Base-by-base conservation (phyloP, 129 eudicot genomes). In the Tagetes erecta region DNA sequence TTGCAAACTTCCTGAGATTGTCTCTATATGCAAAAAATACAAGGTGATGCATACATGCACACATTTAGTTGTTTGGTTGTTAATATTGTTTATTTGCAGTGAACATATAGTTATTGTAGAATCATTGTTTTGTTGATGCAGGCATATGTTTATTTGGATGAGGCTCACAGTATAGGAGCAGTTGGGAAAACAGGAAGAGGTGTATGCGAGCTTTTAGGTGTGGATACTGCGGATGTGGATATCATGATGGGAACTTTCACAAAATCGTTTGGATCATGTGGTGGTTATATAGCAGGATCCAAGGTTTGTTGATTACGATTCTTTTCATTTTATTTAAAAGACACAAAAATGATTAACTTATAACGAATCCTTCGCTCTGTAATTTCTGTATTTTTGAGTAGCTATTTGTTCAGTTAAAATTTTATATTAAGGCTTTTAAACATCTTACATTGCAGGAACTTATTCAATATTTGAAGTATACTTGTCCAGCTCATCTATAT, bases 231-330 rank as follows among this genome's bases (percentile, higher is more conserved):
- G 69, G 97, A 92, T 79, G 93, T 92, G 70, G 97, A 92, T 73
- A 55, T 92, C 67, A 89, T 92, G 97, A 92, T 92, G 97, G 97
- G 97, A 85, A 92, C 97, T 52, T 92, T 92, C 60, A 92, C 97
- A 34, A 92, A 92, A 60, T 92, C 97, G 30, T 92, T 92, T 79
- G 97, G 96, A 80, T 92, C 97, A 36, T 92, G 91, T 84, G 97
- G 97, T 82, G 97, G 97, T 31, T 92, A 92, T 81, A 89, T 92
- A 78, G 97, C 97, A 53, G 97, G 96, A 72, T 92, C 97, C 63
- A 87, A 87, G 80, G 80, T 75, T n/a, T 62, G 10, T 36, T 62
- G 8, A 34, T 62, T 62, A 59, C 44, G 3, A 35, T 35, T 0
- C 4, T 62, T 62, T 35, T 62, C 44, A 62, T 35, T 30, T 10